Base-by-base conservation (phyloP, 768 basidiomycete genomes). In the Paxillus involutus region DNA sequence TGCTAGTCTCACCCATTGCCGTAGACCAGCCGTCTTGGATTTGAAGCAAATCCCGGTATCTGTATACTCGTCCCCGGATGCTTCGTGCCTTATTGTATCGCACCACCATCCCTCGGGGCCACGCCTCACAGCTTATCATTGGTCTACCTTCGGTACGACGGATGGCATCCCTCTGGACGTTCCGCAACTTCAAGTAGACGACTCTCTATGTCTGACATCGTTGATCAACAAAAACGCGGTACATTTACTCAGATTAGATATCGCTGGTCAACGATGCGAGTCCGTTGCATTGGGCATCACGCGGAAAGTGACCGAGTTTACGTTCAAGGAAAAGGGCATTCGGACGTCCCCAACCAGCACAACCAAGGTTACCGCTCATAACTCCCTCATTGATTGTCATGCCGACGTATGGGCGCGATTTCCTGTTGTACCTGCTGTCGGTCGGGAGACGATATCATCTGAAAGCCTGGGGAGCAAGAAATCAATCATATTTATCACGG, bases 331-430 rank as follows among this genome's bases (percentile, higher is more conserved):
- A 52, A 76, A 71, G 33, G 74, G 71, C 29, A 47, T 48, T 33
- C 60, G 58, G 39, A 51, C 44, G 21, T 21, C 21, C 21, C 1
- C 21, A 21, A 21, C 21, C 58, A 21, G 58, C 33, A 24, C 44
- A 17, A 48, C 48, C 33, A 26, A 35, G 21, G 42, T 47, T 26
- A 41, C 75, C 3, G 52, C 58, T 9, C 73, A 80, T 58, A 83
- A 81, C 51, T 73, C 64, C 29, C 63, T 83, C 17, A 63, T 82
- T 16, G 78, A 81, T 56, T 80, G 79, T 49, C 76, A 79, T 53
- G 64, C 71, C 0, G 80, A 80, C 36, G 77, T 80, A 14, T 82
- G 81, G 81, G 77, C 74, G 8, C 75, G 80, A 6, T 83, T 80
- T 58, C 81, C 81, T 0, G 80, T 83, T 3, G 54, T 79, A 5